Evolutionary conservation across 371 early-diverging fungal genomes (phyloP).

Genomic region (Syncephalastrum racemosum): DNA sequence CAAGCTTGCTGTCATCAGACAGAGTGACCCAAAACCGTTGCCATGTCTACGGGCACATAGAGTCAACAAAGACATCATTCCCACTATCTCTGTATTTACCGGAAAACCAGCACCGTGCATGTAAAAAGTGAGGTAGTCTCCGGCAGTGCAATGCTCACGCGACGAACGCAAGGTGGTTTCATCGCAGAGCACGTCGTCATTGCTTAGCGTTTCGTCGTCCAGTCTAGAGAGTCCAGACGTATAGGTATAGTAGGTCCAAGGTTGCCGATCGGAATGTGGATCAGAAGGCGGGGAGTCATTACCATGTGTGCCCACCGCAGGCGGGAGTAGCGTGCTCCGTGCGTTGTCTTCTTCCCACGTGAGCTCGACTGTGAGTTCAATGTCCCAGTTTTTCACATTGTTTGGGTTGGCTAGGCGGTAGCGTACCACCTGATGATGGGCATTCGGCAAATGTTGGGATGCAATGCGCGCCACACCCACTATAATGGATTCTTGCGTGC

Average conservation of each 20-base stretch:
- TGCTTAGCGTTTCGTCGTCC: conserved; percentile 4
- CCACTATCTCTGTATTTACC: conserved; percentile 17
- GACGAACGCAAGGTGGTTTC: conserved; percentile 4
- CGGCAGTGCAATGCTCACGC: conserved; percentile 17
- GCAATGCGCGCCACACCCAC: conserved; percentile 11
- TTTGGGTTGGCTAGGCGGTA: conserved; percentile 14
- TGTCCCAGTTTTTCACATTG: conserved; percentile 11
- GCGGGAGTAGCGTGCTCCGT: neutral
- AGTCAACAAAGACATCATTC: neutral
- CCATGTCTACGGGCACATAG: conserved; percentile 20
- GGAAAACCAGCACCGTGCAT: conserved; percentile 26
- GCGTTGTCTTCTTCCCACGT: neutral
- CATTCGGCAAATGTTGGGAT: neutral
- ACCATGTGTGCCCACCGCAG: neutral
- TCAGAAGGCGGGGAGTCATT: neutral
- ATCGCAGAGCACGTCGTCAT: conserved; percentile 6
- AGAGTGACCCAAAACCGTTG: conserved; percentile 25
- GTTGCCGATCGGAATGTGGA: neutral
- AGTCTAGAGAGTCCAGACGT: conserved; percentile 6
- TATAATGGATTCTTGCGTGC: neutral
- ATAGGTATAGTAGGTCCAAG: conserved; percentile 18
- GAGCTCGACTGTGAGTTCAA: conserved; percentile 12
- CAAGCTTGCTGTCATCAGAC: conserved; percentile 12
- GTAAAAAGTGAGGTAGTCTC: conserved; percentile 38
- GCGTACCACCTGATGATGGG: conserved; percentile 3